A percentile compares a stretch with the other conserved stretches of the same genome.
Conservation (phyloP, 2,329 filamentous ascomycete genomes). For the Exophiala oligosperma region DNA sequence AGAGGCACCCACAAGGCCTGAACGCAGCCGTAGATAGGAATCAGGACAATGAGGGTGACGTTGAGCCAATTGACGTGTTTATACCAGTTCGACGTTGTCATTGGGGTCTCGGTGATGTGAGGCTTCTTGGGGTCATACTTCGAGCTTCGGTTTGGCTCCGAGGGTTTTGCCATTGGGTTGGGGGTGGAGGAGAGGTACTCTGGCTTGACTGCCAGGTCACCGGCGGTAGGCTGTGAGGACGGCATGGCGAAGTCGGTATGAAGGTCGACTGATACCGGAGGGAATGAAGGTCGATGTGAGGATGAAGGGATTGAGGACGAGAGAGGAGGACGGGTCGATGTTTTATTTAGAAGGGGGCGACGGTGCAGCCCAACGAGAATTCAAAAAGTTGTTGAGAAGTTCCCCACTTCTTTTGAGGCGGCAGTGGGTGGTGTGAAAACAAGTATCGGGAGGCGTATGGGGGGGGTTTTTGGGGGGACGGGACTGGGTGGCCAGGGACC, state of each 20-base stretch:
- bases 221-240: slow-evolving; percentile 51
- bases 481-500: no score
- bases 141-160: slow-evolving; percentile 53
- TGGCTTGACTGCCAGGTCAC: slow-evolving; percentile 51
- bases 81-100: slow-evolving; percentile 82
- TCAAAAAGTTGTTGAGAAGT: no score
- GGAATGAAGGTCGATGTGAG: neutral
- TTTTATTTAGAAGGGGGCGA: slow-evolving; percentile 4
- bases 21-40: slow-evolving; percentile 73
- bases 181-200: slow-evolving; percentile 47
- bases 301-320: slow-evolving; percentile 8
- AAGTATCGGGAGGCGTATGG: no score
- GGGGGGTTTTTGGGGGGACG: no score
- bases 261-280: slow-evolving; percentile 13
- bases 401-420: no score
- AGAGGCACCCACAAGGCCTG: slow-evolving; percentile 78
- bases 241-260: slow-evolving; percentile 43
- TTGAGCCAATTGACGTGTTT: slow-evolving; percentile 96
- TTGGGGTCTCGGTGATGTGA: slow-evolving; percentile 80
- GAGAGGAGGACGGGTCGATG: neutral
- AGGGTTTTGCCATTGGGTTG: slow-evolving; percentile 48
- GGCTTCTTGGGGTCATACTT: slow-evolving; percentile 68
- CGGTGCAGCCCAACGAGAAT: neutral
- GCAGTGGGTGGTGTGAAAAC: no score
- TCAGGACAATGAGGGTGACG: slow-evolving; percentile 73